Evolutionary conservation across 2,329 filamentous ascomycete species (phyloP), one percentile per base, ranked within the genome.

Genomic region (Ceratocystis destructans): DNA sequence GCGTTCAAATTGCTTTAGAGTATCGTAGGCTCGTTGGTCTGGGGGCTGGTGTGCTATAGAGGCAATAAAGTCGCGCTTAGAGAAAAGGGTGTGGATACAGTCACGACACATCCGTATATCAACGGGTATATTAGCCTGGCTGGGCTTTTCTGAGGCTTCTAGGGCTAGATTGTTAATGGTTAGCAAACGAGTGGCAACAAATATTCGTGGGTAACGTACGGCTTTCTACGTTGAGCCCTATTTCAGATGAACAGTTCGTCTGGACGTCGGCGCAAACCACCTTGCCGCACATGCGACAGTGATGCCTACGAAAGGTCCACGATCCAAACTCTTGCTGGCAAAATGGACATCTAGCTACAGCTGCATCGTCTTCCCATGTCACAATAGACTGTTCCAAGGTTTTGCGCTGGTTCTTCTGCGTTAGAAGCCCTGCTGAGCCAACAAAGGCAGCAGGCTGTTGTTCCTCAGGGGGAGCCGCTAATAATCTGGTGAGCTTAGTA

Each of bases 291-390:
- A 96, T 87, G 65, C 94, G 84, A 75, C 94, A 99, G 75, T 99
- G 94, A 74, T 97, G 94, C 70, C 94, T 81, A 71, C 94, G 84
- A 72, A 97, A 96, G 1, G 90, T 89, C 82, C 96, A 97, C 15
- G 87, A 88, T 0, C 90, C 88, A 75, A 99, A 99, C 66, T 96
- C 90, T 72, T 99, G 94, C 73, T 96, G 89, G 72, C 94, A 99
- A 72, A 96, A 96, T 0, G 94, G 94, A 73, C 94, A 99, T 69
- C 86, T 86, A 1, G 80, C 69, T 5, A 99, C 91, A 41, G 80
- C 83, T 0, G 87, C 81, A 74, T 99, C 94, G 64, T 97, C 92
- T 75, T 99, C 89, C 94, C 94, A 99, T 0, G 87, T 88, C 17
- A 99, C 92, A 6, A 99, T 84, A 0, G 89, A 91, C 73, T 99